Conservation (phyloP, 306 rosid species). For the Dryas octopetala region DNA sequence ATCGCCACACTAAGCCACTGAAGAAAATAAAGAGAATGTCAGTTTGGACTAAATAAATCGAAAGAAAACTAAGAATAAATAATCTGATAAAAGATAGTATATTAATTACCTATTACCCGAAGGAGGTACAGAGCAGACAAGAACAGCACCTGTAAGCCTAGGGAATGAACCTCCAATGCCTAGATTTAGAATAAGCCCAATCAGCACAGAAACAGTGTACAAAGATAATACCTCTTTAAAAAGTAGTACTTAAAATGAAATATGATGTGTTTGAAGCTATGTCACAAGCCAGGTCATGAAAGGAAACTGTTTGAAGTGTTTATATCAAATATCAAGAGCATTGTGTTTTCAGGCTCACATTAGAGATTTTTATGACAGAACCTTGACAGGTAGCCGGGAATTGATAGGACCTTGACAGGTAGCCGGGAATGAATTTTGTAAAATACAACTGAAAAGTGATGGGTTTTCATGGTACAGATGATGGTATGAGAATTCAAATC, state of each 20-base stretch:
- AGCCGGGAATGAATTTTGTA: no score
- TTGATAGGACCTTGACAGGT: no score
- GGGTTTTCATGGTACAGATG: no score
- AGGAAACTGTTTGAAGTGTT: background rate
- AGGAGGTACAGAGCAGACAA: constrained; percentile 92
- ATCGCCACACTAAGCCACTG: constrained; percentile 86
- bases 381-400: no score
- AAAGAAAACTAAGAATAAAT: background rate
- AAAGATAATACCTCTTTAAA: background rate
- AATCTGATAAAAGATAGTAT: constrained; percentile 3
- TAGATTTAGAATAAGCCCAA: constrained; percentile 34
- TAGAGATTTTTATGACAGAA: background rate
- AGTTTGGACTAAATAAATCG: constrained; percentile 12
- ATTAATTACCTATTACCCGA: constrained; percentile 78
- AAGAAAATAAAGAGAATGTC: constrained; percentile 28
- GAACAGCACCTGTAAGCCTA: constrained; percentile 62
- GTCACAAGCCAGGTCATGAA: background rate
- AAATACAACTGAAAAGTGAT: no score
- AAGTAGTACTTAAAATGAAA: background rate
- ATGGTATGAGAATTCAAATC: no score
- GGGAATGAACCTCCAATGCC: constrained; percentile 45
- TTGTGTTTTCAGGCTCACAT: background rate
- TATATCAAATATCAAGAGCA: background rate
- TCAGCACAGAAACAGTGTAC: constrained; percentile 2
- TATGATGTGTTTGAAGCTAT: background rate